Evolutionary conservation across 2,329 filamentous ascomycete species (phyloP).

Genomic region (Scedosporium aurantiacum): DNA sequence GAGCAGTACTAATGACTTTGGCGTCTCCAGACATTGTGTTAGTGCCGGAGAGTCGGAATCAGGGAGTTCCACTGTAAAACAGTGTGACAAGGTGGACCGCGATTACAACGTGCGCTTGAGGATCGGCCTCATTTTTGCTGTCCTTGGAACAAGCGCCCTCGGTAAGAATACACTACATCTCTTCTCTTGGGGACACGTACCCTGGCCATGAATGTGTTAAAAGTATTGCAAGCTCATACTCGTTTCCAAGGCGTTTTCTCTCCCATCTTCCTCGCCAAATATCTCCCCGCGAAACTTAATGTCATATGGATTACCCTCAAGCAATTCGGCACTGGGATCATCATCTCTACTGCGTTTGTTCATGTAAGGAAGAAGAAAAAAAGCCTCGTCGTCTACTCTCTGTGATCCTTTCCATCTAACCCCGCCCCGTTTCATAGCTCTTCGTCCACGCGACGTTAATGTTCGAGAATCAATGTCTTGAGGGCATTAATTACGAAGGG

Average conservation of each 20-base stretch:
- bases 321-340: slow-evolving; percentile 64
- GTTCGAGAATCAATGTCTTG: slow-evolving; percentile 61
- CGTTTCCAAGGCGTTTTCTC: slow-evolving; percentile 41
- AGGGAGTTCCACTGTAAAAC: slow-evolving; percentile 16
- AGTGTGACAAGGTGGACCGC: slow-evolving; percentile 34
- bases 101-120: slow-evolving; percentile 60
- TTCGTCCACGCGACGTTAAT: slow-evolving; percentile 63
- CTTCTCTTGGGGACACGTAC: background rate
- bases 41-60: slow-evolving; percentile 27
- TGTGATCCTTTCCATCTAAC: background rate
- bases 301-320: slow-evolving; percentile 53
- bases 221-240: background rate
- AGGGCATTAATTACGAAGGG: slow-evolving; percentile 54
- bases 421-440: slow-evolving; percentile 34
- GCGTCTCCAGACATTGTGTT: slow-evolving; percentile 44
- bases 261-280: slow-evolving; percentile 51
- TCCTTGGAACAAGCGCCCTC: slow-evolving; percentile 56
- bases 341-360: slow-evolving; percentile 61
- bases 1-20: slow-evolving; percentile 3
- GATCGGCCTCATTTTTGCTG: slow-evolving; percentile 61
- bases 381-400: background rate
- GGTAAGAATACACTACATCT: slow-evolving; percentile 27
- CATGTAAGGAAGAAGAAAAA: slow-evolving; percentile 36
- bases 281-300: slow-evolving; percentile 39
- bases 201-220: slow-evolving; percentile 10